Evolutionary conservation across 257 asterid genomes (phyloP).

Genomic region (Solanum sparsipilum): DNA sequence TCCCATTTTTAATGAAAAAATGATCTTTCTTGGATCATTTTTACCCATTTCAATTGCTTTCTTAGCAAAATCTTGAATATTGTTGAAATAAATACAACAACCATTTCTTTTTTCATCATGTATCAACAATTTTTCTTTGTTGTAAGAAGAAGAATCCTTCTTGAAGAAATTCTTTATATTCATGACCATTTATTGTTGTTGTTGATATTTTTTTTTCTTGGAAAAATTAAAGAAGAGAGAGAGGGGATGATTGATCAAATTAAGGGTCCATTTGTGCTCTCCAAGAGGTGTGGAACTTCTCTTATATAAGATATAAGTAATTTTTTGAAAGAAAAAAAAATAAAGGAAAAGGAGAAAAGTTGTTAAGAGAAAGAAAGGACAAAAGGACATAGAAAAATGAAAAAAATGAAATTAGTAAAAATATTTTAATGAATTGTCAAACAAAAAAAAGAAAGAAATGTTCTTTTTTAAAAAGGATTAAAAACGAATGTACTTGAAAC

Average conservation of each 20-base stretch:
- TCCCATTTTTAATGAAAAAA: conserved; percentile 30
- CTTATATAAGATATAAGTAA: neutral
- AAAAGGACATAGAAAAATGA: neutral
- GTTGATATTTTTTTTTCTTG: neutral
- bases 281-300: neutral
- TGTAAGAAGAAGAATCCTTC: neutral
- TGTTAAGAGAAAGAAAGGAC: neutral
- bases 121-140: conserved; percentile 14
- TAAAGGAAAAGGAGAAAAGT: neutral
- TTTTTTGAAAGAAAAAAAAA: neutral
- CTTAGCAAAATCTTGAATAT: conserved; percentile 5
- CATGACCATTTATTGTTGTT: neutral
- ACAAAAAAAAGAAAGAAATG: too few species aligned
- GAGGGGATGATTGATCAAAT: neutral
- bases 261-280: neutral
- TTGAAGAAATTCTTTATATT: neutral
- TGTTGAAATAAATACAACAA: neutral
- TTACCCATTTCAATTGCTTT: conserved; percentile 32
- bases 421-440: neutral
- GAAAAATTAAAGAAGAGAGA: neutral
- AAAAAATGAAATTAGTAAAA: neutral
- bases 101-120: conserved; percentile 3
- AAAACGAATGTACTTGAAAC: too few species aligned
- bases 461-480: too few species aligned
- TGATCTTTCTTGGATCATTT: conserved; percentile 28